Base-by-base conservation (phyloP, 2,329 filamentous ascomycete genomes). In the Apiospora marii region DNA sequence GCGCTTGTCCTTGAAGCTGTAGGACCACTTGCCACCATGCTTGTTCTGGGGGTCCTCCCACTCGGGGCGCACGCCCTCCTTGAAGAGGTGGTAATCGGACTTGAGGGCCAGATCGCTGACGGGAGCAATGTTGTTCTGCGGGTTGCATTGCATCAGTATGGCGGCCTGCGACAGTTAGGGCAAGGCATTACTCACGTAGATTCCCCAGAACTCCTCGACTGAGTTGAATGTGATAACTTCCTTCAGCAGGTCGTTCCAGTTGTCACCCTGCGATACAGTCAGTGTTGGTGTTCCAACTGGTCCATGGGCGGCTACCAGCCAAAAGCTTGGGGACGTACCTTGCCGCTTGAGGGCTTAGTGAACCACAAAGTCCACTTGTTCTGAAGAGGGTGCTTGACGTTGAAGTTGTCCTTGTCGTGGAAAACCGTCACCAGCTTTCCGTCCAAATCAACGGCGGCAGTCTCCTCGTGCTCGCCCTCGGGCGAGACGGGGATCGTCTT, bases 1-100 rank as follows among this genome's bases (percentile, higher is more conserved):
- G 81, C 93, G 92, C 90, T 98, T 98, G 79, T 98, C 94, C 88
- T 97, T 97, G 92, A 98, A 98, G 80, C 94, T 93, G 87, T 97
- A 98, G 37, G 96, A 95, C 96, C 96, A 99, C 86, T 98, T 98
- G 85, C 96, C 96, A 79, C 96, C 96, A 83, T 98, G 95, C 90
- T 98, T 99, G 88, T 99, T 99, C 87, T 98, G 95, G 37, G 91
- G 89, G 83, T 99, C 96, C 85, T 99, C 96, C 96, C 96, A 99
- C 86, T 99, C 97, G 48, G 96, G 96, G 76, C 96, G 94, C 75
- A 99, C 94, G 76, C 95, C 95, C 79, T 92, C 93, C 89, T 99
- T 99, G 93, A 99, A 99, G 64, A 99, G 93, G 82, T 99, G 97
- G 87, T 99, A 99, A 84, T 99, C 96, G 81, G 96, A 98, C 88